phyloP scores from a whole-genome alignment of 148 eudicot genomes.

The Diospyros kaki region DNA sequence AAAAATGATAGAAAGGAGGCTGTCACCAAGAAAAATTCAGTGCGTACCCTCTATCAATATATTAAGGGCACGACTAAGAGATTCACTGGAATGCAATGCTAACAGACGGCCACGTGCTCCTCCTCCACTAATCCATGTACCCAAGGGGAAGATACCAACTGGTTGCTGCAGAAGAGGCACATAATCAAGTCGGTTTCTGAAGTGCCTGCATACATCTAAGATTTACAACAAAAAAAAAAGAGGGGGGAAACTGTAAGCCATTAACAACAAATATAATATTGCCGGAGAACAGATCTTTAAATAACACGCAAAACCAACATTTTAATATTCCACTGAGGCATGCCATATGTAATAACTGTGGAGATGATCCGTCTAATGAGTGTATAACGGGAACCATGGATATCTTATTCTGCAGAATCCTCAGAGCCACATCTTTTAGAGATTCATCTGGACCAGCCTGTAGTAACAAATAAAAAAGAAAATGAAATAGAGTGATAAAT shows the following conservation, averaged over 20 bases:
- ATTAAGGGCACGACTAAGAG: slow-evolving; percentile 34
- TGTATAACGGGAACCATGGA: slow-evolving; percentile 38
- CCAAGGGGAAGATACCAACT: slow-evolving; percentile 33
- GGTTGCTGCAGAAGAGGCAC: slow-evolving; percentile 37
- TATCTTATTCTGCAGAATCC: slow-evolving; percentile 34
- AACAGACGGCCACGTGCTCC: slow-evolving; percentile 22
- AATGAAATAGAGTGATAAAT: background rate
- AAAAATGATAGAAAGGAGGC: too few species aligned
- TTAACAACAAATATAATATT: background rate
- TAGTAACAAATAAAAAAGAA: background rate
- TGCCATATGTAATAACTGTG: slow-evolving; percentile 33
- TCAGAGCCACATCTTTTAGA: slow-evolving; percentile 29
- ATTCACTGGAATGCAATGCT: slow-evolving; percentile 27
- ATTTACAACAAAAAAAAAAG: slow-evolving; percentile 4
- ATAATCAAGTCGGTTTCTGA: slow-evolving; percentile 19
- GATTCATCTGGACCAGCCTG: slow-evolving; percentile 55
- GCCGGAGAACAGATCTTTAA: background rate
- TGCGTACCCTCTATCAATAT: slow-evolving; percentile 29
- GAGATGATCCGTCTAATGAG: slow-evolving; percentile 22
- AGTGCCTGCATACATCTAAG: slow-evolving; percentile 37
- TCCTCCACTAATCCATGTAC: slow-evolving; percentile 35
- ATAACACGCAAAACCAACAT: slow-evolving; percentile 23
- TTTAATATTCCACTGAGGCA: slow-evolving; percentile 44
- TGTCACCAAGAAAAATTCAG: background rate
- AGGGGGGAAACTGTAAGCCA: background rate